Evolutionary conservation across 129 eudicot species (phyloP), one percentile per base, ranked within the genome.

Genomic region (Sambucus nigra): DNA sequence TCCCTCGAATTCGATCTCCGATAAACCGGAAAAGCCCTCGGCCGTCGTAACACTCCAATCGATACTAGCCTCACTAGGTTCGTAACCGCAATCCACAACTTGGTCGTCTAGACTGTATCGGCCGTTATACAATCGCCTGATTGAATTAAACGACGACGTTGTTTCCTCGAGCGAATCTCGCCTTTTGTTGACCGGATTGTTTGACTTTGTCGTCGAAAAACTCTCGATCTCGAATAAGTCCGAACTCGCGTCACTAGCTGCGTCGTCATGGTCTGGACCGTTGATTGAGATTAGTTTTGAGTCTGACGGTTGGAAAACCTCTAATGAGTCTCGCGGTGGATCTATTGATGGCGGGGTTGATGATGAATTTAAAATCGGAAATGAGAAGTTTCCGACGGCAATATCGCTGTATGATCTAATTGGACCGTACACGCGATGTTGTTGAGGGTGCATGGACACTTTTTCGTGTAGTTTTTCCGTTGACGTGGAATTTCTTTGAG

Each of bases 21-120:
- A 48, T 9, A 79, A 77, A 52, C 73, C 54, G 61, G 75, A 82
- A 25, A 74, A 80, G 5, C 79, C 82, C 48, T 80, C 87, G 25
- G 95, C 98, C 6, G 95, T 89, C 1, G 76, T 70, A 15, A 81
- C 88, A 12, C 98, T 89, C 98, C 98, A 89, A 9, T 81, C 94
- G 24, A 89, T 72, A 67, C 98, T 89, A 0, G 74, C 98, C 57
- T 89, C 98, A 0, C 98, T 89, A 1, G 98, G 98, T 4, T 84
- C 94, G 47, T 85, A 81, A 12, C 75, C 5, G 53, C 64, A 15
- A 59, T 15, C 11, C 53, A 59, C 25, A 53, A 27, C 80, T 55
- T 20, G 79, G 69, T 66, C 70, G 59, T 64, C 82, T 66, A 50
- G 19, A 16, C 48, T 81, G 78, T 8, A 22, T 40, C 70, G 39